These are phyloP conservation scores for Cladosporium sp. DNA, from an alignment of 2,329 filamentous ascomycete genomes.

Conservation along the genomic window DNA sequence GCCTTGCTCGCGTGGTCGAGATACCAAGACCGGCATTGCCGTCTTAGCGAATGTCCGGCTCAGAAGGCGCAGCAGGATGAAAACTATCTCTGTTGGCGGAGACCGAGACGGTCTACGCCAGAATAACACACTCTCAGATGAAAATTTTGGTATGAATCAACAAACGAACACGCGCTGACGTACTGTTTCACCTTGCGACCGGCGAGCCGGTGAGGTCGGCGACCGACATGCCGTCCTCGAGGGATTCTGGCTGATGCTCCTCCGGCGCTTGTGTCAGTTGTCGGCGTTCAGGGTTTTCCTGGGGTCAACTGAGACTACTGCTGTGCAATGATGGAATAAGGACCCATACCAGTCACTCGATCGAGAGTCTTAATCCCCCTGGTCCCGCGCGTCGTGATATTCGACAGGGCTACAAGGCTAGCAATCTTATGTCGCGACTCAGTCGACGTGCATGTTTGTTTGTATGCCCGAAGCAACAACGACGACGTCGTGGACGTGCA, in stretches of 20 bases:
- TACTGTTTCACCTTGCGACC: constrained; percentile 9
- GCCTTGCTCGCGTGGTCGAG: constrained; percentile 5
- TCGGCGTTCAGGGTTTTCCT: constrained; percentile 6
- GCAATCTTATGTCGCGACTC: neutral
- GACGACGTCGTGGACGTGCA: neutral
- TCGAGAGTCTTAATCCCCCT: neutral
- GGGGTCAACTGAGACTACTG: constrained; percentile 8
- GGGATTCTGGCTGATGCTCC: neutral
- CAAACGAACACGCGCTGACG: neutral
- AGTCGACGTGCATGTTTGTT: neutral
- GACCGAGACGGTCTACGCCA: neutral
- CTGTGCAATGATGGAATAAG: constrained; percentile 12
- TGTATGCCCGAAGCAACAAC: neutral
- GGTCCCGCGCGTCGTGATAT: constrained; percentile 1
- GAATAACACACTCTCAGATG: neutral
- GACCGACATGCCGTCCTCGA: neutral
- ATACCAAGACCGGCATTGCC: neutral
- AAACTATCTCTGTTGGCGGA: neutral
- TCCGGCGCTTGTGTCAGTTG: constrained; percentile 12
- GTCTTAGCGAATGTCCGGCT: neutral
- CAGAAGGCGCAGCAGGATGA: neutral
- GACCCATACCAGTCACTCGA: constrained; percentile 2
- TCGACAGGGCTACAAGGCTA: neutral
- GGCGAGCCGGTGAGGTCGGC: neutral
- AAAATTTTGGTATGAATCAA: too few species aligned